Percentiles rank a stretch among this genome's conserved stretches.
Conservation (phyloP, 2,329 filamentous ascomycete genomes). For the Fusarium succisae region DNA sequence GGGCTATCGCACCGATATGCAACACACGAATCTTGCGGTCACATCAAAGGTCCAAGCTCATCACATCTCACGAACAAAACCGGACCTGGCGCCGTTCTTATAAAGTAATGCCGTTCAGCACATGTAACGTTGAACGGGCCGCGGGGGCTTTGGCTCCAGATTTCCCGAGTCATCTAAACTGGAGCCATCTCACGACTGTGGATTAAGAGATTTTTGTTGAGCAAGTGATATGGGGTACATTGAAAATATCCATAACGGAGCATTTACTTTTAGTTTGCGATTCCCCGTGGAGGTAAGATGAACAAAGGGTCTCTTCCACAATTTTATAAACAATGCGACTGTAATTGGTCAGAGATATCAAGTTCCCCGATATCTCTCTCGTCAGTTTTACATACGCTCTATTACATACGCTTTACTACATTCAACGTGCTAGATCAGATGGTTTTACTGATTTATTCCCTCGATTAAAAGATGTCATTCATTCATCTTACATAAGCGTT, state of each 20-base stretch:
- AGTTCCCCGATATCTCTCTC: slow-evolving; percentile 3
- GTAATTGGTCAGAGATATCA: neutral
- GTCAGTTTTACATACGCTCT: neutral
- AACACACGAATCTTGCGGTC: neutral
- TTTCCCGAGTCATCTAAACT: neutral
- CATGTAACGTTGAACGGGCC: neutral
- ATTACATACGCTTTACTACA: neutral
- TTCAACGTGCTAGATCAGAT: neutral
- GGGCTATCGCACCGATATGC: neutral
- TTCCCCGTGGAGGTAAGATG: slow-evolving; percentile 13
- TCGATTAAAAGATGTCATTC: neutral
- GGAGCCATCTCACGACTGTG: neutral
- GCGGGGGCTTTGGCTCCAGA: neutral
- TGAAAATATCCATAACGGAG: neutral
- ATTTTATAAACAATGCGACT: neutral
- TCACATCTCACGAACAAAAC: neutral
- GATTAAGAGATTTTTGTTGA: neutral
- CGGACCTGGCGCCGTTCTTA: neutral
- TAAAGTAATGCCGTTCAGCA: neutral
- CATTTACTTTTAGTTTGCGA: neutral
- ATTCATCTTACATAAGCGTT: neutral
- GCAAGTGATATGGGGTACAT: neutral
- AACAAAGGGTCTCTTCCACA: slow-evolving; percentile 5
- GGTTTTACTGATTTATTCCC: neutral
- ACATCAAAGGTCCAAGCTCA: neutral